Base-by-base conservation (phyloP, 2,329 filamentous ascomycete genomes). In the Delphinella strobiligena region DNA sequence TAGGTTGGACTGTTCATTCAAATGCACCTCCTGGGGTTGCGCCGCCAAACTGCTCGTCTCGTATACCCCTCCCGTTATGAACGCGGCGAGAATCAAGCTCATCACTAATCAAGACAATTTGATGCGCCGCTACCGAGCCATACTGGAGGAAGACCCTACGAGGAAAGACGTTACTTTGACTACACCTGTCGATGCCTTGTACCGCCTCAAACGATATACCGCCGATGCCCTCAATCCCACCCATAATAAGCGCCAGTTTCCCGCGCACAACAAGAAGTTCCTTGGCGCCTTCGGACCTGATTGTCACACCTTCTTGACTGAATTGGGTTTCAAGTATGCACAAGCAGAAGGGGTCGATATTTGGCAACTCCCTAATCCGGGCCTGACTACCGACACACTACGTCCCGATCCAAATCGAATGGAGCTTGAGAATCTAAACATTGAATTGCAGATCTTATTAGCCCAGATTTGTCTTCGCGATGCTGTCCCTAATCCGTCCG, bases 241-340 rank as follows among this genome's bases (percentile, higher is more conserved):
- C 5, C 63, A 68, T 34, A 66, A 64, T 24, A 70, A 67, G 48
- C 68, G 68, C 47, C 57, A 63, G 33, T 77, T 82, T 48, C 69
- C 71, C 4, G 61, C 69, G 5, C 56, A 68, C 12, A 82, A 83
- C 51, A 77, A 78, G 52, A 71, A 72, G 41, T 83, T 80, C 47
- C 63, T 74, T 49, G 65, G 74, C 45, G 71, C 71, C 2, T 80
- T 82, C 54, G 78, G 75, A 8, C 60, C 68, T 31, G 74, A 79
- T 36, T 82, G 77, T 52, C 64, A 68, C 47, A 61, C 66, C 9
- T 53, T 83, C 19, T 60, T 83, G 14, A 61, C 68, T 40, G 69
- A 66, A 34, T 53, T 82, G 24, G 75, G 72, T 2, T 83, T 82
- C 50, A 61, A 51, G 18, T 59, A 56, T 33, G 45, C 22, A 7